phyloP scores from a whole-genome alignment of 345 rosid genomes.

The Camelina sativa region DNA sequence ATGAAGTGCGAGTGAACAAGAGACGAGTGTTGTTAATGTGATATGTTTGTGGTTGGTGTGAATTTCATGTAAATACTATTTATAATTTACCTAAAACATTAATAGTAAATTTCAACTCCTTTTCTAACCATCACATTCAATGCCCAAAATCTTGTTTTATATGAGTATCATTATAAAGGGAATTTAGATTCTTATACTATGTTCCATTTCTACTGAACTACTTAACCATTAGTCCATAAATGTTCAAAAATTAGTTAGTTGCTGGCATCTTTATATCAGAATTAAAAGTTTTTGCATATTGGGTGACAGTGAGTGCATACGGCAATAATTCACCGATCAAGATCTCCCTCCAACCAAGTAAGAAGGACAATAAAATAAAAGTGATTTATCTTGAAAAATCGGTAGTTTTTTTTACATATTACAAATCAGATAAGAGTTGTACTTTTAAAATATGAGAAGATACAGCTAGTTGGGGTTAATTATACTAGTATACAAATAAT shows the following conservation, averaged over 20 bases:
- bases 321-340: neutral
- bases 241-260: constrained; percentile 33
- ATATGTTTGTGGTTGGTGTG: constrained; percentile 34
- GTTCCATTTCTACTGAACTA: constrained; percentile 15
- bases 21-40: constrained; percentile 31
- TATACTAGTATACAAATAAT: neutral
- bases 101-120: constrained; percentile 11
- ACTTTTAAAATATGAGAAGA: neutral
- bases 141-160: constrained; percentile 28
- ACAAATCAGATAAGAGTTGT: neutral
- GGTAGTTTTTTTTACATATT: neutral
- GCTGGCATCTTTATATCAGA: constrained; percentile 25
- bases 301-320: neutral
- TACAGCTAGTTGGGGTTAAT: neutral
- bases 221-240: constrained; percentile 33
- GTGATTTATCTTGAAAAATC: neutral
- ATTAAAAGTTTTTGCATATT: neutral
- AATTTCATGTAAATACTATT: constrained; percentile 21
- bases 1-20: constrained; percentile 39
- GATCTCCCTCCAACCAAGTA: neutral
- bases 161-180: constrained; percentile 7
- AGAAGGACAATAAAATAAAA: neutral
- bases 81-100: constrained; percentile 17
- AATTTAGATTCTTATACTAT: neutral
- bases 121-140: constrained; percentile 32